Evolutionary conservation across 2,329 filamentous ascomycete genomes (phyloP).

Genomic region (Fusarium vanettenii): DNA sequence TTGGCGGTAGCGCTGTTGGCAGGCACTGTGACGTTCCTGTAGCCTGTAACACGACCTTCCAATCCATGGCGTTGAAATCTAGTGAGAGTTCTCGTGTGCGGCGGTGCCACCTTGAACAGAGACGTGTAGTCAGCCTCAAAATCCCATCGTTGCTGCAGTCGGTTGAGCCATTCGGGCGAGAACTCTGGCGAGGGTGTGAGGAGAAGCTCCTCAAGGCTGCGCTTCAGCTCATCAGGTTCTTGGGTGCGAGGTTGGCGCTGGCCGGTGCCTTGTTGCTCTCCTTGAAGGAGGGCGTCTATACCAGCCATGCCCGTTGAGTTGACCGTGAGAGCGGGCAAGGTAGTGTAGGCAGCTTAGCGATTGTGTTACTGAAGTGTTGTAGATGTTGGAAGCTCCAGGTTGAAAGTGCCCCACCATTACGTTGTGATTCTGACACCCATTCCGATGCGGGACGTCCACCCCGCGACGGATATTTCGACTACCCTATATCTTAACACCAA

Average conservation of each 20-base stretch:
- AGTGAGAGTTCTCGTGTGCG: slow-evolving; percentile 94
- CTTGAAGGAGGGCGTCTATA: slow-evolving; percentile 51
- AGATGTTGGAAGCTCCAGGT: slow-evolving; percentile 31
- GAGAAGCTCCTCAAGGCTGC: slow-evolving; percentile 79
- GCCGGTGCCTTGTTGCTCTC: slow-evolving; percentile 18
- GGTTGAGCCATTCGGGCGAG: slow-evolving; percentile 86
- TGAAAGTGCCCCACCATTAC: slow-evolving; percentile 42
- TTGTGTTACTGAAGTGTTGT: slow-evolving; percentile 1
- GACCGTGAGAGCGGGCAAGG: slow-evolving; percentile 1
- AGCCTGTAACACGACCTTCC: slow-evolving; percentile 91
- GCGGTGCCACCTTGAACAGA: slow-evolving; percentile 87
- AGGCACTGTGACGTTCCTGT: slow-evolving; percentile 92
- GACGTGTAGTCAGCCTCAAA: slow-evolving; percentile 82
- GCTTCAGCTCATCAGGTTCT: slow-evolving; percentile 73
- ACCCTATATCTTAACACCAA: slow-evolving; percentile 15
- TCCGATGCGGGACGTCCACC: slow-evolving; percentile 12
- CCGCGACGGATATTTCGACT: slow-evolving; percentile 5
- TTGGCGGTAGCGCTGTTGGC: slow-evolving; percentile 91
- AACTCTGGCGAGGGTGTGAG: slow-evolving; percentile 84
- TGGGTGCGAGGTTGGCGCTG: slow-evolving; percentile 43
- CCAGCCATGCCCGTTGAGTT: slow-evolving; percentile 44
- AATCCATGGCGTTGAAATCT: slow-evolving; percentile 92
- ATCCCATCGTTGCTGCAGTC: slow-evolving; percentile 91
- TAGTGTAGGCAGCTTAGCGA: slow-evolving; percentile 3
- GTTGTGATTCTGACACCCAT: slow-evolving; percentile 28